Conservation (phyloP, 495 filamentous ascomycete genomes). For the Aspergillus sparsus region DNA sequence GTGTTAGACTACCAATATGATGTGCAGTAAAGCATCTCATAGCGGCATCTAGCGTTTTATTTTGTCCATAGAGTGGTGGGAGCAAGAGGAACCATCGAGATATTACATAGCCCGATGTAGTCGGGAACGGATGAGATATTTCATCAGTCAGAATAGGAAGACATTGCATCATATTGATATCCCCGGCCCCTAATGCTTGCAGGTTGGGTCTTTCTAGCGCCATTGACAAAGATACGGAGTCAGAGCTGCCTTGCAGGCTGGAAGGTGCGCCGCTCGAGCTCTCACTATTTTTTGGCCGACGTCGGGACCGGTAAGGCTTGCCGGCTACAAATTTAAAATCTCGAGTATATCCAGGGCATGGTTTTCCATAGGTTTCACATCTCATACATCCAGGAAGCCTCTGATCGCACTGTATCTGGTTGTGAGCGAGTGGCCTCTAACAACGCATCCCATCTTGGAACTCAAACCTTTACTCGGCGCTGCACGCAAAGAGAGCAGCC, state of each 20-base stretch:
- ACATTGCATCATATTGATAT: constrained; percentile 30
- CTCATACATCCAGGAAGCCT: constrained; percentile 32
- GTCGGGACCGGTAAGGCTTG: constrained; percentile 34
- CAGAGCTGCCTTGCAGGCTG: not conserved
- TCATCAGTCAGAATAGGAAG: constrained; percentile 31
- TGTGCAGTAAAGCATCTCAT: constrained; percentile 36
- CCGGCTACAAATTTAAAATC: constrained; percentile 37
- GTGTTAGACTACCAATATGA: constrained; percentile 31
- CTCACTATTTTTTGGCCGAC: constrained; percentile 16
- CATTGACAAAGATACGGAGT: constrained; percentile 9
- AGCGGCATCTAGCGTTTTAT: constrained; percentile 31
- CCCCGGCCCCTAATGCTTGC: constrained; percentile 13
- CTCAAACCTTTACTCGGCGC: constrained; percentile 36
- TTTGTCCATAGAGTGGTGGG: constrained; percentile 35
- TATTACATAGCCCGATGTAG: constrained; percentile 22
- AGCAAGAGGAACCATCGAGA: constrained; percentile 35
- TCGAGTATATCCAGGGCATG: constrained; percentile 40
- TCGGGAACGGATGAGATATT: constrained; percentile 25
- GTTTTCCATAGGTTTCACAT: constrained; percentile 38
- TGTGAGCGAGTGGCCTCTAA: constrained; percentile 10
- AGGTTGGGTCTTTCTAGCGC: constrained; percentile 3
- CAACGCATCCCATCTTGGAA: not conserved
- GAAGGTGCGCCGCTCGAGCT: not conserved
- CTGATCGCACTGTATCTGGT: constrained; percentile 34
- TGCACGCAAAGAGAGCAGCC: constrained; percentile 50